Conservation (phyloP, 805 yeast genomes). For the Sugiyamaella mastotermitis region DNA sequence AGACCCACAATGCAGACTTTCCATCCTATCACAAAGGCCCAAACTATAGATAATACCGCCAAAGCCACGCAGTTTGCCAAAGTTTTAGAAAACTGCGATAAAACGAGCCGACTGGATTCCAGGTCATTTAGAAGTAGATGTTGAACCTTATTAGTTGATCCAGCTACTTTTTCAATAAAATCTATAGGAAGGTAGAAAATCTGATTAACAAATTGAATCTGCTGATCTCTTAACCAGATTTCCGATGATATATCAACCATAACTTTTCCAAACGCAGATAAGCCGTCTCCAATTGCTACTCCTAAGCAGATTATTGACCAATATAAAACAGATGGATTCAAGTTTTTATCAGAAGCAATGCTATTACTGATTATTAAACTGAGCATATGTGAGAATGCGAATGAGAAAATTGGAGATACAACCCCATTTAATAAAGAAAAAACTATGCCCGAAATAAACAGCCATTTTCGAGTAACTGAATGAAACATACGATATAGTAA, state of each 20-base stretch:
- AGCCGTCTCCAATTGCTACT: slow-evolving; percentile 60
- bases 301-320: slow-evolving; percentile 68
- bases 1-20: slow-evolving; percentile 76
- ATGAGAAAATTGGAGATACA: slow-evolving; percentile 73
- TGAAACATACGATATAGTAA: too few species aligned
- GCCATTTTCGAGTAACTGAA: too few species aligned
- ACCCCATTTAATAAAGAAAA: slow-evolving; percentile 46
- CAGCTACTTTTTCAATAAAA: neutral
- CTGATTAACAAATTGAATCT: slow-evolving; percentile 43
- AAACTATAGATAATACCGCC: slow-evolving; percentile 54
- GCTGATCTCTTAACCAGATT: slow-evolving; percentile 51
- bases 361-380: neutral
- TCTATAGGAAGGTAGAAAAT: slow-evolving; percentile 45
- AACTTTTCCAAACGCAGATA: slow-evolving; percentile 45
- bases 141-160: slow-evolving; percentile 40
- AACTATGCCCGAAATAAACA: slow-evolving; percentile 44
- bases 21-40: slow-evolving; percentile 85
- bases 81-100: slow-evolving; percentile 56
- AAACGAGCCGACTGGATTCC: slow-evolving; percentile 63
- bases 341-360: neutral
- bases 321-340: too few species aligned
- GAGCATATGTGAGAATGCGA: slow-evolving; percentile 57
- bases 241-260: slow-evolving; percentile 56
- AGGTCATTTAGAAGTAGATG: slow-evolving; percentile 75
- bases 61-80: slow-evolving; percentile 48